A percentile compares a stretch with the other conserved stretches of the same genome.
phyloP scores from a whole-genome alignment of 345 rosid genomes.

The Gossypium herbaceum region DNA sequence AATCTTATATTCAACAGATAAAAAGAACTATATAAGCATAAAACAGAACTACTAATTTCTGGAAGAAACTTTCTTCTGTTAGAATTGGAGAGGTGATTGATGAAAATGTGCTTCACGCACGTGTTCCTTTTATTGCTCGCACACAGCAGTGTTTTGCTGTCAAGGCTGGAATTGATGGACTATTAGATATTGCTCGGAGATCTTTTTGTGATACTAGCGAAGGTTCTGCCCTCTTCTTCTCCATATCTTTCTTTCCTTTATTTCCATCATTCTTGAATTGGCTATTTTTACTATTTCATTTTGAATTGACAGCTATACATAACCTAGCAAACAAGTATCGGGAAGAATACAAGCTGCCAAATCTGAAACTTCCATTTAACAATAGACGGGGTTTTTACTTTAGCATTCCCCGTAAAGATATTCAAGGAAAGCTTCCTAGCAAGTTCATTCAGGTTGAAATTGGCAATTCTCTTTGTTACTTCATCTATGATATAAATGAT shows the following conservation, averaged over 20 bases:
- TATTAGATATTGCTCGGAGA: slow-evolving; percentile 86
- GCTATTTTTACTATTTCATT: slow-evolving; percentile 13
- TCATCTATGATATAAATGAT: slow-evolving; percentile 6
- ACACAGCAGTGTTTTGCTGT: slow-evolving; percentile 99
- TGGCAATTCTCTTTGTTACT: slow-evolving; percentile 13
- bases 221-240: slow-evolving; percentile 40
- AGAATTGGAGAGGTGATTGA: slow-evolving; percentile 88
- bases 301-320: slow-evolving; percentile 65
- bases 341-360: slow-evolving; percentile 79
- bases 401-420: slow-evolving; percentile 82
- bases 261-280: slow-evolving; percentile 11
- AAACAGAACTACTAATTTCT: slow-evolving; percentile 15
- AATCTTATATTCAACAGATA: background rate
- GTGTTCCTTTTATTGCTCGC: slow-evolving; percentile 91
- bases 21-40: slow-evolving; percentile 2
- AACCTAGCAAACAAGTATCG: slow-evolving; percentile 85
- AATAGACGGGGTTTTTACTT: slow-evolving; percentile 94
- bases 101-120: slow-evolving; percentile 95
- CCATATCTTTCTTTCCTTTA: background rate
- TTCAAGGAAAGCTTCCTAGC: slow-evolving; percentile 84
- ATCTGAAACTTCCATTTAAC: slow-evolving; percentile 93
- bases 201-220: slow-evolving; percentile 95
- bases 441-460: slow-evolving; percentile 81
- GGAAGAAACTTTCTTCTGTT: slow-evolving; percentile 24
- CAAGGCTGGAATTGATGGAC: slow-evolving; percentile 92